phyloP scores from a whole-genome alignment of 192 early-diverging fungal species.

The Coemansia aciculifera region DNA sequence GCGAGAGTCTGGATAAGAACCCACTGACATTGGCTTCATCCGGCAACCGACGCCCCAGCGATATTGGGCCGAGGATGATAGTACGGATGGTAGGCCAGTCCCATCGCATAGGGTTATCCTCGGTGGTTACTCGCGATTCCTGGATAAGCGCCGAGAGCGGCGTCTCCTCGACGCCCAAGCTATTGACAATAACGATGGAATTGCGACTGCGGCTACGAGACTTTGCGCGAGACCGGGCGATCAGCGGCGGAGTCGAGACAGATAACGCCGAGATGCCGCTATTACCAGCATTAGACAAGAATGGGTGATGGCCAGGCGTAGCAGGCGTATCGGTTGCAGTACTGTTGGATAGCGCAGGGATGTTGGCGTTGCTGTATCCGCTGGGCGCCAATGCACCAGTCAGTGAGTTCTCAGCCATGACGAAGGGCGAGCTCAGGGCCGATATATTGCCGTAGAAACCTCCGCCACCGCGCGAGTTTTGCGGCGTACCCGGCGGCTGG shows the following conservation, averaged over 20 bases:
- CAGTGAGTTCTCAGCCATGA: slow-evolving; percentile 17
- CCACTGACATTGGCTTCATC: slow-evolving; percentile 30
- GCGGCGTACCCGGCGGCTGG: slow-evolving; percentile 11
- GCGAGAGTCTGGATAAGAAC: slow-evolving; percentile 40
- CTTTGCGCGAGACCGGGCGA: slow-evolving; percentile 47
- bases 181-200: slow-evolving; percentile 27
- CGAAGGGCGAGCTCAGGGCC: slow-evolving; percentile 36
- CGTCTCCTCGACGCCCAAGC: slow-evolving; percentile 20
- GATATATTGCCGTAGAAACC: slow-evolving; percentile 9
- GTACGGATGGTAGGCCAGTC: slow-evolving; percentile 44
- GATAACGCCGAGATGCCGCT: slow-evolving; percentile 14
- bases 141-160: slow-evolving; percentile 32
- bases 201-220: slow-evolving; percentile 52
- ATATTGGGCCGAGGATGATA: slow-evolving; percentile 36
- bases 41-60: slow-evolving; percentile 24
- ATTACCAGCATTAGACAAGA: neutral
- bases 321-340: neutral
- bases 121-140: slow-evolving; percentile 41
- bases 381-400: neutral
- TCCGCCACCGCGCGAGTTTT: neutral
- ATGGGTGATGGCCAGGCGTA: neutral
- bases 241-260: slow-evolving; percentile 25
- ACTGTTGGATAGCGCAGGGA: slow-evolving; percentile 1
- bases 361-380: neutral
- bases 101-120: slow-evolving; percentile 56